Percentiles rank a stretch among this genome's conserved stretches.
These are phyloP conservation scores for Haplographium delicatum DNA, from an alignment of 495 filamentous ascomycete genomes.

Conservation along the genomic window DNA sequence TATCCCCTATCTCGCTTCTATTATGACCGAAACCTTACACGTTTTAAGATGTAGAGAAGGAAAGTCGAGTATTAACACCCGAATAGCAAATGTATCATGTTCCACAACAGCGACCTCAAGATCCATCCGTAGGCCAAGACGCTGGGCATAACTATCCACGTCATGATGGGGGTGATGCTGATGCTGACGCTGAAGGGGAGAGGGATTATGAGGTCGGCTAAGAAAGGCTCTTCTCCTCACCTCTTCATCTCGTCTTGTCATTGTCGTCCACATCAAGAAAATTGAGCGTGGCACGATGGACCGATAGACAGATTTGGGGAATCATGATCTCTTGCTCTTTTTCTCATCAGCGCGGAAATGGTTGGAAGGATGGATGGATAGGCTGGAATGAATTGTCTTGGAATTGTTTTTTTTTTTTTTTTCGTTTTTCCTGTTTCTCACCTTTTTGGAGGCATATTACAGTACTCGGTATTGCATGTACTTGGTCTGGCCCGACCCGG, in stretches of 20 bases:
- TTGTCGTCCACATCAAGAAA: no score
- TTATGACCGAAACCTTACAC: not conserved
- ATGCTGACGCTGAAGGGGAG: constrained; percentile 56
- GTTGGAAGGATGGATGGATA: constrained; percentile 1
- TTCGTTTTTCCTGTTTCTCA: no score
- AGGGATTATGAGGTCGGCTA: constrained; percentile 50
- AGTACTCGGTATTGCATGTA: no score
- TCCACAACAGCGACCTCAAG: constrained; percentile 42
- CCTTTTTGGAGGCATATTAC: no score
- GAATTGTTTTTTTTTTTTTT: no score
- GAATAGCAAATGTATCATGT: constrained; percentile 53
- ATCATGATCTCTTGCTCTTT: no score
- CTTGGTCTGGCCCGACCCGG: no score
- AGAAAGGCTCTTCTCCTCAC: not conserved
- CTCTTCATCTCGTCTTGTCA: not conserved
- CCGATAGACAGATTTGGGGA: no score
- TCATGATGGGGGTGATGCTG: constrained; percentile 44
- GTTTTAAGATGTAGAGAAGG: not conserved
- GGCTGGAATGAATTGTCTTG: no score
- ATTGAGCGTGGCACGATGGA: no score
- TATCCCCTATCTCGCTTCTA: no score
- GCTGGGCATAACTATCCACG: constrained; percentile 35
- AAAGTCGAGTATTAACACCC: not conserved
- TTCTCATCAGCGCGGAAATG: no score
- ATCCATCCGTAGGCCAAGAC: constrained; percentile 33